Base-by-base conservation (phyloP, 1,139 yeast species). In the Suhomyces bribrorum region DNA sequence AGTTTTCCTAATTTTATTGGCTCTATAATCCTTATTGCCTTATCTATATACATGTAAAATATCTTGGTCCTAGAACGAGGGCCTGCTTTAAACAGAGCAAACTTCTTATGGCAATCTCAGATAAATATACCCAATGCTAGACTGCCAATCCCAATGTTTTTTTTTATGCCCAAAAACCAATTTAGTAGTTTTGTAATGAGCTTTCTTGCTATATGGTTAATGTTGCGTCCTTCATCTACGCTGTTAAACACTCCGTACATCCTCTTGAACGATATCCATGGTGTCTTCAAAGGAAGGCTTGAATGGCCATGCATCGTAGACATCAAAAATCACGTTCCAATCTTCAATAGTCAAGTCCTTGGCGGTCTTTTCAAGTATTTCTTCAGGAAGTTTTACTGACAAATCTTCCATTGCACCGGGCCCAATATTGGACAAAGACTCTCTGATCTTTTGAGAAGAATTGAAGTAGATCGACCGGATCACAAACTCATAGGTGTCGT, bases 351-450 rank as follows among this genome's bases (percentile, higher is more conserved):
- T 65, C 41, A 89, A 62, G 3, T 75, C 75, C 14, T 65, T 60
- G 0, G 86, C 77, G 3, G 58, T 53, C 44, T 71, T 76, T 8
- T 73, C 56, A 39, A 79, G 51, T 3, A 82, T 40, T 0, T 57
- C 61, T 7, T 45, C 36, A 3, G 73, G 66, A 6, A 74, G 55
- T 11, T 62, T 57, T 2, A 66, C 64, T 0, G 48, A 45, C 38
- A 81, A 71, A 45, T 82, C 81, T n/a, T 80, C 85, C 5, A 63
- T 74, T 0, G 94, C 96, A 1, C 96, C 97, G 1, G 95, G 90
- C 0, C 95, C 95, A 12, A 90, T 61, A 13, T 75, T 69, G 11
- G 69, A 65, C 3, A 86, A 51, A 2, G 76, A 69, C 5, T 78
- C 79, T 3, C 43, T 31, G 5, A 88, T 54, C 1, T 77, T 74